A percentile compares a stretch with the other conserved stretches of the same genome.
phyloP scores from a whole-genome alignment of 495 filamentous ascomycete species.

The Rhypophila decipiens region DNA sequence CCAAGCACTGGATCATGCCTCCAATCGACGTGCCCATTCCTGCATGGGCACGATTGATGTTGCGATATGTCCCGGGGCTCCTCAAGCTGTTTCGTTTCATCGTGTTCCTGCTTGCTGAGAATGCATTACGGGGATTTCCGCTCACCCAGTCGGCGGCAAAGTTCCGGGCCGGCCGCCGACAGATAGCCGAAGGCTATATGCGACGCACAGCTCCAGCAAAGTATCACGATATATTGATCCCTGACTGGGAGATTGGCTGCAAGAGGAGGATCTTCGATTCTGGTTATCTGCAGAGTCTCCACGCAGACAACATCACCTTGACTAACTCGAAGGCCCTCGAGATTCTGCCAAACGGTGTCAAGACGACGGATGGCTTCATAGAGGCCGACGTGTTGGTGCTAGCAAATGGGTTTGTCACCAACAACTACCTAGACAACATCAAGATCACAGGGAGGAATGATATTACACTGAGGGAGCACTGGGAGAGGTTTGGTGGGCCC shows the following conservation, averaged over 20 bases:
- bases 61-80: not conserved
- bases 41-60: not conserved
- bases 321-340: conserved; percentile 22
- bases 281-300: conserved; percentile 8
- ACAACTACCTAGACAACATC: not conserved
- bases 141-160: not conserved
- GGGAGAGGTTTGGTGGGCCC: conserved; percentile 19
- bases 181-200: conserved; percentile 18
- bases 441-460: conserved; percentile 18
- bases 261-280: conserved; percentile 31
- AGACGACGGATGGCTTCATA: not conserved
- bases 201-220: conserved; percentile 20
- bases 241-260: conserved; percentile 29
- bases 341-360: conserved; percentile 25
- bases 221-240: conserved; percentile 26
- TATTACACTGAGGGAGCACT: conserved; percentile 21
- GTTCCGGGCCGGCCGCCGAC: conserved; percentile 10
- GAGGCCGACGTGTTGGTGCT: not conserved
- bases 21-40: not conserved
- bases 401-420: not conserved
- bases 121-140: not conserved
- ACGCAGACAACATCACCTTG: conserved; percentile 24
- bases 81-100: not conserved
- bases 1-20: not conserved
- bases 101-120: not conserved